Evolutionary conservation across 208 protist genomes (phyloP), one percentile per base, ranked within the genome.

Genomic region (Leishmania aethiopica): DNA sequence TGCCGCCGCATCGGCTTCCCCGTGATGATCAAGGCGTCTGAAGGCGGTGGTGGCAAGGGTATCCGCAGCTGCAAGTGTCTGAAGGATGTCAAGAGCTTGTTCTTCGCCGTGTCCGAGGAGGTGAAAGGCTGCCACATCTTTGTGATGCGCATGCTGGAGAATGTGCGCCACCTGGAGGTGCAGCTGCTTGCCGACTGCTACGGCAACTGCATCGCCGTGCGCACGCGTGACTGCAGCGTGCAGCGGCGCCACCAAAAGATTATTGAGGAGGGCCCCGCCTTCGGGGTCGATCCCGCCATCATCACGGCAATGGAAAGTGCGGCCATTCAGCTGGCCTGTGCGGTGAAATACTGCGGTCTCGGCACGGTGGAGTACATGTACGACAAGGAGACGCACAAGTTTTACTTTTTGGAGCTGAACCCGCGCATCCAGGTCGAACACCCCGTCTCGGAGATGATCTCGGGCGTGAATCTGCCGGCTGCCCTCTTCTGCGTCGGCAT

Each of bases 1-100:
- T 98, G 96, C 57, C 51, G 86, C 15, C 82, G 89, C n/a, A 96
- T 99, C 80, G 98, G 98, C 55, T 99, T 98, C 83, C 99, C 99
- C 35, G 93, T 99, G 42, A 99, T 99, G 98, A 99, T 99, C 85
- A 99, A 99, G 91, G 99, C 99, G 0, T 99, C 97, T n/a, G 98
- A 99, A 87, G 99, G 99, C 47, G 99, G 99, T 64, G 99, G 99
- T 77, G 99, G 99, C 42, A 99, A 99, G 89, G 99, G 99, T 79
- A 99, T 99, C 75, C 92, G 99, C 66, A 97, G 96, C 78, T 98
- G 98, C 62, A 83, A 84, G 11, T 83, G 78, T 47, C 81, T 88
- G 60, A 94, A 93, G 28, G 96, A 99, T 28, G 95, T 99, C 53
- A 88, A 86, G 47, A 85, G 93, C 62, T 80, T 92, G 62, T 99